These are phyloP conservation scores for Magnaporthiopsis incrustans DNA, from an alignment of 2,329 filamentous ascomycete genomes.

Conservation along the genomic window DNA sequence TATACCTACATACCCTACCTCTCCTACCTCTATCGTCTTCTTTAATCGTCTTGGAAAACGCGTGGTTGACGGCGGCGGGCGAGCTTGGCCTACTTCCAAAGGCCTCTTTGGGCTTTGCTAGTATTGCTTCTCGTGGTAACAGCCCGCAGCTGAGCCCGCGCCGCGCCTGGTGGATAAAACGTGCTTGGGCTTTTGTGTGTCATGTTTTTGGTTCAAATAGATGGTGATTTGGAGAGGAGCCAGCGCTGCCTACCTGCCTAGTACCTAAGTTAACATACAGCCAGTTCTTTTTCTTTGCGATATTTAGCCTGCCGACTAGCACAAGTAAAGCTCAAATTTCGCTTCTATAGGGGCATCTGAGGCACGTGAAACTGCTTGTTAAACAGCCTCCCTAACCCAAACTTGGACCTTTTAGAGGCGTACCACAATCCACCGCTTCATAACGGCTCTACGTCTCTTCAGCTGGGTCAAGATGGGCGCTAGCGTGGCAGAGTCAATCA, in stretches of 20 bases:
- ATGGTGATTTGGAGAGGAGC: neutral
- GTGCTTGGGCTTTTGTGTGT: neutral
- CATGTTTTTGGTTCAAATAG: neutral
- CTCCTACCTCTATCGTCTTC: neutral
- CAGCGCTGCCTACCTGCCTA: too few species aligned
- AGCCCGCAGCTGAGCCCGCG: neutral
- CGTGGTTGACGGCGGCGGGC: neutral
- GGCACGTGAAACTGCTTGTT: too few species aligned
- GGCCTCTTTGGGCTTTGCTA: neutral
- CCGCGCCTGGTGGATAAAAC: neutral
- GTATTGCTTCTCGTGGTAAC: neutral
- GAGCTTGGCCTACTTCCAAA: neutral
- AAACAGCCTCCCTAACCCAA: too few species aligned
- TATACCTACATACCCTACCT: neutral
- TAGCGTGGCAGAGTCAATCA: too few species aligned
- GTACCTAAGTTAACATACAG: neutral
- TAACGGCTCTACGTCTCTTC: too few species aligned
- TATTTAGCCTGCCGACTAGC: neutral
- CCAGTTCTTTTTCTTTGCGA: neutral
- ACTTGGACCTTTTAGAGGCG: too few species aligned
- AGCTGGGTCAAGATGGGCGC: too few species aligned
- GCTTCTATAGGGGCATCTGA: too few species aligned
- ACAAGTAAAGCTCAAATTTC: neutral
- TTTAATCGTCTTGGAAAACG: neutral
- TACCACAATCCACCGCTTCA: too few species aligned